Evolutionary conservation across 257 asterid genomes (phyloP).

Genomic region (Primulina huaijiensis): DNA sequence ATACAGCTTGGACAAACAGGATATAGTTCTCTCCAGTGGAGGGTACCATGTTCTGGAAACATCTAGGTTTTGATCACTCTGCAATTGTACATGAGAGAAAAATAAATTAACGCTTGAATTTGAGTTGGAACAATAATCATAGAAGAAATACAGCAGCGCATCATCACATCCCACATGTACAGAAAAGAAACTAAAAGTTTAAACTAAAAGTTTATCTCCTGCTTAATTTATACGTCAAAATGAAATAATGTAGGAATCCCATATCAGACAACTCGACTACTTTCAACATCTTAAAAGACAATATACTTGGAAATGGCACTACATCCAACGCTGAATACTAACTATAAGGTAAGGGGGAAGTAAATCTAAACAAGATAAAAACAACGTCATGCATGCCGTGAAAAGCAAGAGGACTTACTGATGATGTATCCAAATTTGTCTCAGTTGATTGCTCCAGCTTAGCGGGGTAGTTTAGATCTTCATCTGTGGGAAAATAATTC

Average conservation of each 20-base stretch:
- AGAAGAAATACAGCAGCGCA: constrained; percentile 20
- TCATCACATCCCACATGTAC: constrained; percentile 11
- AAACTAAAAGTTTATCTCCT: not conserved
- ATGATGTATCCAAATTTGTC: constrained; percentile 48
- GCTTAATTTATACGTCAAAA: constrained; percentile 8
- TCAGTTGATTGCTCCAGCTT: constrained; percentile 82
- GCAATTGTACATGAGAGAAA: constrained; percentile 32
- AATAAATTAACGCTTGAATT: constrained; percentile 7
- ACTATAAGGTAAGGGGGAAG: not conserved
- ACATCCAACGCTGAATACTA: constrained; percentile 19
- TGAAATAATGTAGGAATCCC: constrained; percentile 5
- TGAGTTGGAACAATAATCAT: constrained; percentile 5
- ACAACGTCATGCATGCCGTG: constrained; percentile 8
- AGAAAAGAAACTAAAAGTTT: not conserved
- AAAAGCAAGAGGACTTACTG: constrained; percentile 47
- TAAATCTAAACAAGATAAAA: constrained; percentile 7
- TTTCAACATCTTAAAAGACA: constrained; percentile 17
- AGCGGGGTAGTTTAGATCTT: constrained; percentile 83
- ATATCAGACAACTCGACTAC: constrained; percentile 19
- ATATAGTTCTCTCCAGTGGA: constrained; percentile 93
- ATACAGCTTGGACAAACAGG: constrained; percentile 87
- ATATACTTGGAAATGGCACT: constrained; percentile 20
- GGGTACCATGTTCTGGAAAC: constrained; percentile 84
- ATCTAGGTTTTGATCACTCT: constrained; percentile 72
- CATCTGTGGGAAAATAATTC: constrained; percentile 81